Evolutionary conservation across 805 yeast species (phyloP).

Genomic region (Jamesozyma jinghongensis): DNA sequence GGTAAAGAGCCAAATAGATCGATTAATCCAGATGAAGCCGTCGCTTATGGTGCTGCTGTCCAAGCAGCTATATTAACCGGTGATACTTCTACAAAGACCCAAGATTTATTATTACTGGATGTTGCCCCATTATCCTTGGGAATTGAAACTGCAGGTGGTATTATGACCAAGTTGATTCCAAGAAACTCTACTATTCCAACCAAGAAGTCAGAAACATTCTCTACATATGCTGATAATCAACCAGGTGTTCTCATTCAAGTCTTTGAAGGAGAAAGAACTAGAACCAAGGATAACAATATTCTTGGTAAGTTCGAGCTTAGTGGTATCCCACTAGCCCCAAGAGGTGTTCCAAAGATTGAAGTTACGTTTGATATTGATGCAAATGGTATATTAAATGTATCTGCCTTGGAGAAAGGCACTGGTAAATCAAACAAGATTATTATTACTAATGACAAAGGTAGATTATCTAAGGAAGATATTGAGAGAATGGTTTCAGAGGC

Average conservation of each 20-base stretch:
- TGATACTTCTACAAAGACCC: conserved; percentile 90
- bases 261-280: conserved; percentile 94
- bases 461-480: conserved; percentile 91
- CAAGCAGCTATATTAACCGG: conserved; percentile 95
- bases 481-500: conserved; percentile 97
- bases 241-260: conserved; percentile 97
- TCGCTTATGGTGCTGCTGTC: conserved; percentile 97
- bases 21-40: conserved; percentile 97
- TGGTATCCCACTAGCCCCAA: conserved; percentile 96
- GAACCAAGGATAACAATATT: conserved; percentile 89
- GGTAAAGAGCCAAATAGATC: conserved; percentile 95
- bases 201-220: conserved; percentile 91
- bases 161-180: conserved; percentile 93
- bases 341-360: conserved; percentile 96
- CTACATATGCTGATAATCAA: conserved; percentile 94
- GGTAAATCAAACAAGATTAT: conserved; percentile 95
- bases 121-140: conserved; percentile 95
- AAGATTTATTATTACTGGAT: conserved; percentile 85
- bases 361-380: conserved; percentile 95
- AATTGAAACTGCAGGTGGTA: conserved; percentile 98
- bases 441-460: conserved; percentile 96
- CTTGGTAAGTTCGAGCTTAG: conserved; percentile 92
- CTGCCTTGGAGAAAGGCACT: conserved; percentile 94
- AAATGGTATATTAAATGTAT: conserved; percentile 90
- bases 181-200: conserved; percentile 95